Percentiles rank a stretch among this genome's conserved stretches.
phyloP scores from a whole-genome alignment of 805 yeast genomes.

The Soucietia sequanensis region DNA sequence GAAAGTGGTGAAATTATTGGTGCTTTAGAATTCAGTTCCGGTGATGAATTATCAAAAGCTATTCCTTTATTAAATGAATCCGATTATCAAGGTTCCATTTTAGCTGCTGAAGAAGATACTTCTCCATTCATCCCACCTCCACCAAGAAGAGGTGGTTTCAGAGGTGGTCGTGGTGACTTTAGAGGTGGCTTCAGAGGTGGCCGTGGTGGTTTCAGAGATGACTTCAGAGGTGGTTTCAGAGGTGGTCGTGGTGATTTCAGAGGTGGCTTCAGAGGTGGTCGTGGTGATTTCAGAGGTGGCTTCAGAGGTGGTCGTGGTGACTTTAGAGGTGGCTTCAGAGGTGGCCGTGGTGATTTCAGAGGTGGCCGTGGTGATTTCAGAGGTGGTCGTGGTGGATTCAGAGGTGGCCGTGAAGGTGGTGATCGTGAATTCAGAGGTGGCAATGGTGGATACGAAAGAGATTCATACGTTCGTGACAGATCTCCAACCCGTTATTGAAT shows the following conservation, averaged over 20 bases:
- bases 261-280: conserved; percentile 33
- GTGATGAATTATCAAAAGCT: conserved; percentile 75
- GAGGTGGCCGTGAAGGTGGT: conserved; percentile 42
- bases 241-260: conserved; percentile 39
- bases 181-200: conserved; percentile 20
- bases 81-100: conserved; percentile 66
- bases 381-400: conserved; percentile 44
- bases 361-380: conserved; percentile 50
- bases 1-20: conserved; percentile 47
- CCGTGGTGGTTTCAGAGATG: conserved; percentile 26
- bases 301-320: conserved; percentile 31
- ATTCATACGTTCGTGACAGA: conserved; percentile 51
- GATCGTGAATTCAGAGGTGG: conserved; percentile 54
- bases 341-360: conserved; percentile 40
- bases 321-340: conserved; percentile 41
- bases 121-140: conserved; percentile 56
- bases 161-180: conserved; percentile 39
- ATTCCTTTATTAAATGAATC: conserved; percentile 69
- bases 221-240: conserved; percentile 26
- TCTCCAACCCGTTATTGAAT: conserved; percentile 70
- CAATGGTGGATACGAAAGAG: conserved; percentile 48
- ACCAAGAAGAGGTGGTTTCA: conserved; percentile 41
- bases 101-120: conserved; percentile 78
- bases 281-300: conserved; percentile 37
- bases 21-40: conserved; percentile 56